Evolutionary conservation across 306 rosid species (phyloP), one percentile per base, ranked within the genome.

Genomic region (Urtica urens): DNA sequence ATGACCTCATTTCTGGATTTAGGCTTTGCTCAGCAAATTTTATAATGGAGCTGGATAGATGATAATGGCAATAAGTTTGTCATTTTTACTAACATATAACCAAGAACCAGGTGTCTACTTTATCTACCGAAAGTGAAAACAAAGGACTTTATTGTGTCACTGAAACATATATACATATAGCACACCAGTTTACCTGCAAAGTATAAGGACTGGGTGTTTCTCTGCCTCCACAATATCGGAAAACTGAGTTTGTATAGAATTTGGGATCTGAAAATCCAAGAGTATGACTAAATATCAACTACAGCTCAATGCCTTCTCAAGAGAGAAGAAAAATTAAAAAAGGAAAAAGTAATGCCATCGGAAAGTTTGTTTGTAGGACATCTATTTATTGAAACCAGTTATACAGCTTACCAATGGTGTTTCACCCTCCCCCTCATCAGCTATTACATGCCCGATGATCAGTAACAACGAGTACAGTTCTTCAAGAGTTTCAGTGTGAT

Each of bases 371-470:
- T n/a, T n/a, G n/a, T n/a, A n/a, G n/a, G n/a, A n/a, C n/a, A n/a
- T n/a, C n/a, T n/a, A n/a, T n/a, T n/a, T n/a, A n/a, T n/a, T n/a
- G n/a, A n/a, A n/a, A n/a, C n/a, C n/a, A n/a, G n/a, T n/a, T n/a
- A n/a, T n/a, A 39, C 38, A 9, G 49, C 66, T 62, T 83, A 84
- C 97, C 90, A 72, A 46, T 1, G 97, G 97, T 44, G 82, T 75
- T 69, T 88, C 97, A 43, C 97, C 97, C 65, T 81, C 93, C 64
- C 93, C 97, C 72, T 88, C 97, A 58, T 88, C 97, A 39, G 97
- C 93, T 22, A 81, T 58, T 51, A 84, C 93, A 23, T 88, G 97
- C 48, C 97, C 95, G 62, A 73, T 79, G 57, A 84, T 72, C 51
- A 88, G 75, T 72, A 88, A 55, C 68, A 88, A 67, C 12, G 97